These are phyloP conservation scores for Auriculariales sp. DNA, from an alignment of 768 basidiomycete species.

Conservation along the genomic window DNA sequence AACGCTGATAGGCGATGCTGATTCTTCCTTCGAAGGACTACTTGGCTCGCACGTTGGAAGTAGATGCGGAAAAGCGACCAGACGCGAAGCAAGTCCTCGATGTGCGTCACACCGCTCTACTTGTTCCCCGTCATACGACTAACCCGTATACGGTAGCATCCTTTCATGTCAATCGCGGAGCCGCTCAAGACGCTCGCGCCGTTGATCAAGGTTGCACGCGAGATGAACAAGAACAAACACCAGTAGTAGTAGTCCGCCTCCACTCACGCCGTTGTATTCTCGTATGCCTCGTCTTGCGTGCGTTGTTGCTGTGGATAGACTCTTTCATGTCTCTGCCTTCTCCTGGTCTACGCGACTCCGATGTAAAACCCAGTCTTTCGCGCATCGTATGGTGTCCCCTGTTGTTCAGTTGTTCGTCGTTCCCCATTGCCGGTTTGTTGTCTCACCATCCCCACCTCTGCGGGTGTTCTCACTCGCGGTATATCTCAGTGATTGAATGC, in stretches of 20 bases:
- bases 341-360: too few species aligned
- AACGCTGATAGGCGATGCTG: too few species aligned
- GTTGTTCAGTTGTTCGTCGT: too few species aligned
- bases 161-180: slow-evolving; percentile 80
- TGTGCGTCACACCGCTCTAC: slow-evolving; percentile 27
- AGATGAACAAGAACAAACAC: slow-evolving; percentile 49
- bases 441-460: too few species aligned
- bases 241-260: not conserved
- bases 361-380: too few species aligned
- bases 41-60: slow-evolving; percentile 75
- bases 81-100: slow-evolving; percentile 67
- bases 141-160: slow-evolving; percentile 37
- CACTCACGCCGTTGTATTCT: not conserved
- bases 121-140: not conserved
- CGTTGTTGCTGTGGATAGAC: too few species aligned
- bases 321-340: too few species aligned
- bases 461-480: too few species aligned
- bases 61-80: slow-evolving; percentile 89
- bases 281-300: not conserved
- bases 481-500: too few species aligned
- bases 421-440: too few species aligned
- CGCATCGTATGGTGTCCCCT: too few species aligned
- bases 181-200: slow-evolving; percentile 76
- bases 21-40: too few species aligned
- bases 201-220: slow-evolving; percentile 83